These are phyloP conservation scores for Bipolaris sorokiniana DNA, from an alignment of 2,329 filamentous ascomycete species.

Conservation along the genomic window DNA sequence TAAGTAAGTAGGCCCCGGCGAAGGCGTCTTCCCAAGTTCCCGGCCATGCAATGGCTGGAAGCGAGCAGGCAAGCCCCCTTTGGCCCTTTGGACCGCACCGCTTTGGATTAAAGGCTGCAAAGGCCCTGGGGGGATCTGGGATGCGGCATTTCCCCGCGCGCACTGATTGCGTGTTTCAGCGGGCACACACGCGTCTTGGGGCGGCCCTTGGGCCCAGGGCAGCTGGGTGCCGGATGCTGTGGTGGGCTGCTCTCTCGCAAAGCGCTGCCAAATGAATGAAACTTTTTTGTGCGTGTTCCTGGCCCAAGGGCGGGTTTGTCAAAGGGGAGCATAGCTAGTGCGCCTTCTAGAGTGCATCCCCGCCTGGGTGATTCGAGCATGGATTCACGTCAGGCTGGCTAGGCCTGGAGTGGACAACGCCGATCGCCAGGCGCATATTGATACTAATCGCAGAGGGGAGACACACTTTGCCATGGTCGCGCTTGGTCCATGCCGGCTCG, in stretches of 20 bases:
- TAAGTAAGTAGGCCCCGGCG: slow-evolving; percentile 23
- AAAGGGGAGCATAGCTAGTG: slow-evolving; percentile 23
- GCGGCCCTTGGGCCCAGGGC: slow-evolving; percentile 10
- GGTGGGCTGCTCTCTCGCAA: background rate
- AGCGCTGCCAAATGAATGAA: slow-evolving; percentile 16
- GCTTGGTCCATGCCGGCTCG: slow-evolving; percentile 27
- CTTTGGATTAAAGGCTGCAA: slow-evolving; percentile 17
- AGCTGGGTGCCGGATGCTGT: background rate
- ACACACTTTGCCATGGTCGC: slow-evolving; percentile 18
- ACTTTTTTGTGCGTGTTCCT: slow-evolving; percentile 34
- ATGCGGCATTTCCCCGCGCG: slow-evolving; percentile 15
- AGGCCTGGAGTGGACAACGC: slow-evolving; percentile 26
- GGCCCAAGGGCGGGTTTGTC: slow-evolving; percentile 23
- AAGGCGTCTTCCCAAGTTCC: slow-evolving; percentile 19
- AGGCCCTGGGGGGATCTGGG: slow-evolving; percentile 14
- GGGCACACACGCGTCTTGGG: background rate
- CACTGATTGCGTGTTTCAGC: slow-evolving; percentile 26
- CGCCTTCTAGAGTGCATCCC: slow-evolving; percentile 17
- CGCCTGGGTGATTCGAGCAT: slow-evolving; percentile 33
- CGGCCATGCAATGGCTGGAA: slow-evolving; percentile 23
- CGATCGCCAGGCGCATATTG: slow-evolving; percentile 23
- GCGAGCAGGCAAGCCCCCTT: slow-evolving; percentile 13
- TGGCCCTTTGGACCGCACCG: slow-evolving; percentile 4
- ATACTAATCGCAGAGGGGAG: too few relatives aligned
- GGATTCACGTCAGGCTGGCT: slow-evolving; percentile 15